Conservation (phyloP, 495 filamentous ascomycete genomes). For the Neurospora sp. region DNA sequence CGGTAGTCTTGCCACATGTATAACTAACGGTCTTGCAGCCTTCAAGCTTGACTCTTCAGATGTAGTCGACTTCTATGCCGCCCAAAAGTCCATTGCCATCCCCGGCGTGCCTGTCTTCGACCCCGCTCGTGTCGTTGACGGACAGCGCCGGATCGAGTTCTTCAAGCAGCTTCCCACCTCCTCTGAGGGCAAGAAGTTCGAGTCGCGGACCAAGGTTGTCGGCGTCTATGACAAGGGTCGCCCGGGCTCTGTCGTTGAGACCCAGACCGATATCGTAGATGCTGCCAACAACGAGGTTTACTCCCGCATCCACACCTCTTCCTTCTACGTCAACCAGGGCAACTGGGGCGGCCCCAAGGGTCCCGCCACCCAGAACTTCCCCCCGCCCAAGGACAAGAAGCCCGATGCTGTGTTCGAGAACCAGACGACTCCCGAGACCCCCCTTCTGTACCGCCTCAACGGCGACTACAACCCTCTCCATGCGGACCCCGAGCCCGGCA, state of each 20-base stretch:
- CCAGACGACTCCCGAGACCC: conserved; percentile 58
- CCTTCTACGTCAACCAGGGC: conserved; percentile 76
- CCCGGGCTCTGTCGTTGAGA: conserved; percentile 71
- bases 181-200: conserved; percentile 61
- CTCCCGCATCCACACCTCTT: conserved; percentile 52
- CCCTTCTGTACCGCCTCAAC: conserved; percentile 72
- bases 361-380: conserved; percentile 61
- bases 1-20: neutral
- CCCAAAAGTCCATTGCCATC: conserved; percentile 48
- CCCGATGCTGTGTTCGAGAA: conserved; percentile 65
- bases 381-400: conserved; percentile 57
- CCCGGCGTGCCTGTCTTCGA: conserved; percentile 73
- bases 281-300: conserved; percentile 60
- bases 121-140: conserved; percentile 63
- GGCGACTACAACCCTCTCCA: conserved; percentile 91
- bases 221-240: conserved; percentile 92
- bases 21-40: conserved; percentile 31
- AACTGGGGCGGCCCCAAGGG: conserved; percentile 89
- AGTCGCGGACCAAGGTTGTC: conserved; percentile 67
- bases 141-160: conserved; percentile 71
- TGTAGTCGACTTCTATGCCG: conserved; percentile 77
- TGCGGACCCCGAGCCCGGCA: conserved; percentile 69
- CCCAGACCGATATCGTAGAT: conserved; percentile 67
- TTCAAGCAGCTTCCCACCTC: conserved; percentile 66
- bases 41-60: conserved; percentile 73